Conservation (phyloP, 1,284 basidiomycete species). For the Phlebopus sp. region DNA sequence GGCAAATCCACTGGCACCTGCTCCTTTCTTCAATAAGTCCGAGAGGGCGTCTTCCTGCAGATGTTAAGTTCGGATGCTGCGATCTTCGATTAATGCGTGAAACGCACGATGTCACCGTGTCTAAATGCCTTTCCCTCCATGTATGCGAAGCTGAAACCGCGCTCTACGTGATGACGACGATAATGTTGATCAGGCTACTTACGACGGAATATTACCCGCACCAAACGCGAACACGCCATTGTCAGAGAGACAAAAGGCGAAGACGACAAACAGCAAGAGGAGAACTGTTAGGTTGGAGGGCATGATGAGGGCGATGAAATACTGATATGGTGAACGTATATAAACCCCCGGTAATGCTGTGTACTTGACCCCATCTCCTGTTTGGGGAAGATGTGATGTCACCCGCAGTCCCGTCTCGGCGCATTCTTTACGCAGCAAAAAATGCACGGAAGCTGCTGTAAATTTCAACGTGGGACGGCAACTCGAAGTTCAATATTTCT, state of each 20-base stretch:
- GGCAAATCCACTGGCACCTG: slow-evolving; percentile 58
- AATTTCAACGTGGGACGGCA: too few relatives aligned
- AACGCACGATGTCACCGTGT: slow-evolving; percentile 80
- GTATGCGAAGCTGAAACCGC: slow-evolving; percentile 55
- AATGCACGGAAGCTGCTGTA: slow-evolving; percentile 15
- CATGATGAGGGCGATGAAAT: slow-evolving; percentile 19
- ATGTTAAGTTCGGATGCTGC: neutral
- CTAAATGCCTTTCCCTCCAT: slow-evolving; percentile 79
- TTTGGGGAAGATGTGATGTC: too few relatives aligned
- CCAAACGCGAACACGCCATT: slow-evolving; percentile 70
- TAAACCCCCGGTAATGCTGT: neutral
- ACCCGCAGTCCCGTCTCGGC: too few relatives aligned
- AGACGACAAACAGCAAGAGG: slow-evolving; percentile 50
- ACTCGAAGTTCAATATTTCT: neutral
- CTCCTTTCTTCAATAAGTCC: slow-evolving; percentile 62
- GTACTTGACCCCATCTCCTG: neutral
- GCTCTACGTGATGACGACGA: neutral
- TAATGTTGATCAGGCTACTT: slow-evolving; percentile 21
- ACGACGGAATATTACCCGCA: slow-evolving; percentile 76
- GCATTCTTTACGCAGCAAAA: too few relatives aligned
- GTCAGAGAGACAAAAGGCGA: slow-evolving; percentile 54
- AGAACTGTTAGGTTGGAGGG: slow-evolving; percentile 36
- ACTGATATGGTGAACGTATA: neutral
- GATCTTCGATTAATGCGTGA: slow-evolving; percentile 1
- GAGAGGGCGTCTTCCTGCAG: slow-evolving; percentile 67